phyloP scores from a whole-genome alignment of 2,329 filamentous ascomycete genomes.

The Zarea fungicola region DNA sequence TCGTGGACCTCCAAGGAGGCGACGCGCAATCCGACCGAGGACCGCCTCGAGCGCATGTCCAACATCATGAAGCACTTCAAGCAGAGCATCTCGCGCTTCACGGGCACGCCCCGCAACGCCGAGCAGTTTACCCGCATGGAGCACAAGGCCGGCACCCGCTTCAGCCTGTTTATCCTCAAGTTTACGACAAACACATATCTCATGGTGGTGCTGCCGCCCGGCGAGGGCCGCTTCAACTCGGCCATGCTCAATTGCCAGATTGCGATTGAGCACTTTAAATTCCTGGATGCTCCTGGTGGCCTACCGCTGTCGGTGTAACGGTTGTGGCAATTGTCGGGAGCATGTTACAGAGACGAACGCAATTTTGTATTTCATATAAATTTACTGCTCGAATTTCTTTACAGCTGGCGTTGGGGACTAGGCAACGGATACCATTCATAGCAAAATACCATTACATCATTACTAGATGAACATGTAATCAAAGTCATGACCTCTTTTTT shows the following conservation, averaged over 20 bases:
- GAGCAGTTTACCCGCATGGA: conserved; percentile 79
- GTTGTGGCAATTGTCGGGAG: not conserved
- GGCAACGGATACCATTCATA: conserved; percentile 9
- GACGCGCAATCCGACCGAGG: conserved; percentile 76
- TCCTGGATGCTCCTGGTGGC: conserved; percentile 47
- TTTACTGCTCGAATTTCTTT: not conserved
- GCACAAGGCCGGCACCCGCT: conserved; percentile 68
- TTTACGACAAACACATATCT: conserved; percentile 98
- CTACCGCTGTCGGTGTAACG: conserved; percentile 13
- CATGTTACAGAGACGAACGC: not conserved
- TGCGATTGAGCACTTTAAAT: conserved; percentile 74
- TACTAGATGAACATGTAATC: not conserved
- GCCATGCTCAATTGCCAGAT: conserved; percentile 87
- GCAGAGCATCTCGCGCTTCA: conserved; percentile 71
- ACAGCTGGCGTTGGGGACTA: conserved; percentile 8
- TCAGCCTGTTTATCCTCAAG: conserved; percentile 91
- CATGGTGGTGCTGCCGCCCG: conserved; percentile 83
- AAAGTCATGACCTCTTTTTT: not conserved
- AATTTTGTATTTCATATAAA: not conserved
- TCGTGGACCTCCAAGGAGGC: conserved; percentile 76
- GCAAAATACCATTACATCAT: not conserved
- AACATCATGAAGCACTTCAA: conserved; percentile 99
- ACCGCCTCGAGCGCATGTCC: conserved; percentile 88
- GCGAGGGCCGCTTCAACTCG: conserved; percentile 85
- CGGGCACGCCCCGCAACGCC: conserved; percentile 71